Evolutionary conservation across 1,284 basidiomycete genomes (phyloP).

Genomic region (Melampsora larici-populina): DNA sequence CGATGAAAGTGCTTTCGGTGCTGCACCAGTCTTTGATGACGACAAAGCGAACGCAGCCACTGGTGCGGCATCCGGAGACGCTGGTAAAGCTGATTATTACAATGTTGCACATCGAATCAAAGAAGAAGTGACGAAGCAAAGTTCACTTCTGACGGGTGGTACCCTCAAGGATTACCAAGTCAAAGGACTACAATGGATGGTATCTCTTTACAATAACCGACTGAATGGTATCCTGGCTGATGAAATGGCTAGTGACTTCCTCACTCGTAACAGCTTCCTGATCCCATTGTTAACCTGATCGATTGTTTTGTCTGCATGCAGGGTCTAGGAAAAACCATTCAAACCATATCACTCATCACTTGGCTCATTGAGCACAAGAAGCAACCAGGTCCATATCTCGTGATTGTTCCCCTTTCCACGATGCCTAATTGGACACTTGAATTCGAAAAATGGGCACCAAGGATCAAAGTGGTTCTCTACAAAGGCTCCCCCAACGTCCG

Average conservation of each 20-base stretch:
- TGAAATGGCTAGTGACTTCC: slow-evolving; percentile 55
- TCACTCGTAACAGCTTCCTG: neutral
- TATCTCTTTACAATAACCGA: slow-evolving; percentile 84
- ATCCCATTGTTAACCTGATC: neutral
- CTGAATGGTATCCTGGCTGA: slow-evolving; percentile 78
- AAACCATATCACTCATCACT: slow-evolving; percentile 94
- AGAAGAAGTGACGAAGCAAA: slow-evolving; percentile 82
- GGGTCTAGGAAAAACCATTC: slow-evolving; percentile 57
- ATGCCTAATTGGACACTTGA: slow-evolving; percentile 98
- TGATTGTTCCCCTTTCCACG: slow-evolving; percentile 95
- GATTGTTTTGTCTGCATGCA: slow-evolving; percentile 44
- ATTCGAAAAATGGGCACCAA: slow-evolving; percentile 95
- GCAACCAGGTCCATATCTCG: slow-evolving; percentile 90
- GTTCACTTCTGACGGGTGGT: slow-evolving; percentile 74
- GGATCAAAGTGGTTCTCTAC: slow-evolving; percentile 79
- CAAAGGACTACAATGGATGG: slow-evolving; percentile 95
- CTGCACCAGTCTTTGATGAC: slow-evolving; percentile 56
- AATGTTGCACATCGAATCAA: slow-evolving; percentile 90
- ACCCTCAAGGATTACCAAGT: slow-evolving; percentile 73
- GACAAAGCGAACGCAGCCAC: slow-evolving; percentile 61
- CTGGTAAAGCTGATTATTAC: slow-evolving; percentile 86
- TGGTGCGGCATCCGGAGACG: slow-evolving; percentile 59
- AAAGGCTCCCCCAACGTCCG: slow-evolving; percentile 87
- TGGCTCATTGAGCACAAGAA: slow-evolving; percentile 92
- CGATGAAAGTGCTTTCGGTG: slow-evolving; percentile 51